These are phyloP conservation scores for Aspergillus homomorphus DNA, from an alignment of 495 filamentous ascomycete genomes.

Conservation along the genomic window DNA sequence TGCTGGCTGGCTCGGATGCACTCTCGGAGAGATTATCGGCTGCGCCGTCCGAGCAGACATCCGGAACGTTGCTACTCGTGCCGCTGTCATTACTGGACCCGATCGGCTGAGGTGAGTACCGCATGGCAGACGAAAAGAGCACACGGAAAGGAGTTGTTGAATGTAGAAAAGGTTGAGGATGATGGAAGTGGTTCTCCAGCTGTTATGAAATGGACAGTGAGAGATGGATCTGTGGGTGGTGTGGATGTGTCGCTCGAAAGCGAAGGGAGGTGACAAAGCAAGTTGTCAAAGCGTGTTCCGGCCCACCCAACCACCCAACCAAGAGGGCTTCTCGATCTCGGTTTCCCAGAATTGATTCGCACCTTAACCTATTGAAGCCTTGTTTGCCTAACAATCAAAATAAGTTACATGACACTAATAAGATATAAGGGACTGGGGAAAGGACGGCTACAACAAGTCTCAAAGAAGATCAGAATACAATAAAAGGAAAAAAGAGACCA, in stretches of 20 bases:
- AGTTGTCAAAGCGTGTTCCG: no score
- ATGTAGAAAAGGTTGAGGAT: neutral
- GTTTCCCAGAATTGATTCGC: no score
- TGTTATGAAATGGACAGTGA: neutral
- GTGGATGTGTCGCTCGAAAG: constrained; percentile 6
- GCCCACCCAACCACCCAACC: no score
- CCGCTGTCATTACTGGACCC: constrained; percentile 5
- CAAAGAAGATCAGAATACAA: no score
- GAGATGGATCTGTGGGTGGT: neutral
- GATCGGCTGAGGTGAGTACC: neutral
- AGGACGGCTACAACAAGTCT: no score
- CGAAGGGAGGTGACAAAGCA: constrained; percentile 1
- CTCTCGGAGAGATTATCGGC: constrained; percentile 13
- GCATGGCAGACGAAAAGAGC: constrained; percentile 3
- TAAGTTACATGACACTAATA: no score
- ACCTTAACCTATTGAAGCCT: no score
- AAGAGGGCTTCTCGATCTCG: no score
- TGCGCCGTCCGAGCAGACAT: constrained; percentile 7
- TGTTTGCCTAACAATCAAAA: no score
- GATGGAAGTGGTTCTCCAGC: constrained; percentile 5
- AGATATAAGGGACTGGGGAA: no score
- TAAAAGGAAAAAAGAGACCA: no score
- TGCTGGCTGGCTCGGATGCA: constrained; percentile 19
- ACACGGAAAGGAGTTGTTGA: neutral
- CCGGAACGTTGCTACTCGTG: neutral